Base-by-base conservation (phyloP, 2,329 filamentous ascomycete species). In the Claviceps capensis region DNA sequence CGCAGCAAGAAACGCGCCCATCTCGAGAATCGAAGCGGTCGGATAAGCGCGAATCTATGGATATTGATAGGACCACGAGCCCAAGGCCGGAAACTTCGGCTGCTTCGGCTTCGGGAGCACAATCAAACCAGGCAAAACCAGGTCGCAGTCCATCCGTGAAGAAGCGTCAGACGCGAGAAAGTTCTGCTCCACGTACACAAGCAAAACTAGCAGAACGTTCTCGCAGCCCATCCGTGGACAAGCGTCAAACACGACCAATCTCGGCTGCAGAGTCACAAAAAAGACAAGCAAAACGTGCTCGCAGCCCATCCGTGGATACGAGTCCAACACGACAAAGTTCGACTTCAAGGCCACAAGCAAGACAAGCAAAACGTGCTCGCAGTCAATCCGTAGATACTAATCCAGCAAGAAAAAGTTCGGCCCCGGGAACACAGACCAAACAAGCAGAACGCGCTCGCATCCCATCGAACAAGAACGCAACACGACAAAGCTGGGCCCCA, bases 21-120 rank as follows among this genome's bases (percentile, higher is more conserved):
- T 11, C 30, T 13, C 38, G 13, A 13, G 22, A 41, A 30, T 7
- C 16, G 7, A 34, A 26, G 16, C 37, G 34, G 34, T 30, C 23
- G 34, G 46, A 47, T 9, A 19, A 1, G 16, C 48, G 50, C 11
- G 47, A 45, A 41, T 17, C 26, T 26, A 50, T 52, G 50, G 52
- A 55, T 19, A 22, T 52, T 19, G 51, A 55, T 43, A n/a, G n/a
- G 4, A 43, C 22, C 3, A n/a, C 49, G 19, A n/a, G 19, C 42
- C 30, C 30, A 11, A 34, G 9, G 30, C 9, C 9, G 30, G 30
- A 4, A 34, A 34, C 30, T 11, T 34, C 30, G 4, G 30, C 30
- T 11, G 30, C 30, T 34, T 34, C 30, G 30, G 30, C 30, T 34
- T 11, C 30, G 30, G 30, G 4, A 11, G 30, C 9, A 34, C 30